A percentile compares a stretch with the other conserved stretches of the same genome.
Conservation (phyloP, 2,329 filamentous ascomycete genomes). For the Chaetomium sp. region DNA sequence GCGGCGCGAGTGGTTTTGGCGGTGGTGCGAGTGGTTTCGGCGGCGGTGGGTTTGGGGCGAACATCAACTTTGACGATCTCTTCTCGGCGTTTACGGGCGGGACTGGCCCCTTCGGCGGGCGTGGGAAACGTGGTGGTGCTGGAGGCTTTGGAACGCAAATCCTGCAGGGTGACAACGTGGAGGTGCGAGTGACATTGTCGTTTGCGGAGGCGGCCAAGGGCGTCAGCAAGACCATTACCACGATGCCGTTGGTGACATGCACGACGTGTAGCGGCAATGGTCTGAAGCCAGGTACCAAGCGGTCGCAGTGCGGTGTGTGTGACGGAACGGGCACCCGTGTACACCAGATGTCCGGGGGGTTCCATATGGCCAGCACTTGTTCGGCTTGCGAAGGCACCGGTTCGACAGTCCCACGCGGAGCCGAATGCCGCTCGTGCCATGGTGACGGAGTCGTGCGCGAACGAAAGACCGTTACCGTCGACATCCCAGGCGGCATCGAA, state of each 20-base stretch:
- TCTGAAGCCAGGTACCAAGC: constrained; percentile 71
- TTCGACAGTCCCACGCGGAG: constrained; percentile 65
- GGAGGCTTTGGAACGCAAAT: constrained; percentile 72
- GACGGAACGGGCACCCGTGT: constrained; percentile 81
- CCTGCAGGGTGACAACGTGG: constrained; percentile 90
- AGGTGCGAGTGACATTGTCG: constrained; percentile 84
- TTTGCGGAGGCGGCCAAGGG: constrained; percentile 97
- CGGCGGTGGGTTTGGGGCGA: constrained; percentile 33
- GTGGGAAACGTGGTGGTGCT: constrained; percentile 43
- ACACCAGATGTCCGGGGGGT: constrained; percentile 84
- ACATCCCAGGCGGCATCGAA: constrained; percentile 92
- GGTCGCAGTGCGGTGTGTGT: constrained; percentile 69
- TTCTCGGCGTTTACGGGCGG: constrained; percentile 76
- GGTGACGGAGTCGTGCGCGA: constrained; percentile 83
- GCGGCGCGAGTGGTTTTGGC: constrained; percentile 52
- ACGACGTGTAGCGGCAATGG: constrained; percentile 78
- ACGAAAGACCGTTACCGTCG: constrained; percentile 74
- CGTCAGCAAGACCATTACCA: constrained; percentile 76
- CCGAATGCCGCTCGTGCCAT: constrained; percentile 71
- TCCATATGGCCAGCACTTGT: constrained; percentile 94
- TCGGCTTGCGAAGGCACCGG: constrained; percentile 74
- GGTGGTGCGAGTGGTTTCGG: constrained; percentile 63
- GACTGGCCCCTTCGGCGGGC: constrained; percentile 44
- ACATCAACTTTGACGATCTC: constrained; percentile 94
- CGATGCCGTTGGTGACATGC: constrained; percentile 76